A percentile compares a stretch with the other conserved stretches of the same genome.
These are phyloP conservation scores for Globomyces pollinis-pini DNA, from an alignment of 192 early-diverging fungal species.

Conservation along the genomic window DNA sequence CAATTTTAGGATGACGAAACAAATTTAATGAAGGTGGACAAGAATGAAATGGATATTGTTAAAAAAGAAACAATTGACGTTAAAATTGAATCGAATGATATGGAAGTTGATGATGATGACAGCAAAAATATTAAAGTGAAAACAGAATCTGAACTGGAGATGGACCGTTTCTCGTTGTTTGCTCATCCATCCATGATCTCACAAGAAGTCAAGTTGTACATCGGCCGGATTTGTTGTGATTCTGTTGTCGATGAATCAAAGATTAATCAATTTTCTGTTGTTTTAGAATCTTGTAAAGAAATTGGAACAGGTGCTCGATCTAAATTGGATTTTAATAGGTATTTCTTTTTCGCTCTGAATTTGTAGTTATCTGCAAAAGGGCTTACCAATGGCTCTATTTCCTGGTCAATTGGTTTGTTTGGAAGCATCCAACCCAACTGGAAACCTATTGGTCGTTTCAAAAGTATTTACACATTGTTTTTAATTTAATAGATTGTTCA, in stretches of 20 bases:
- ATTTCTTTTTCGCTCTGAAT: no score
- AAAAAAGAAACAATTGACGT: conserved; percentile 30
- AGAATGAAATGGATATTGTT: conserved; percentile 56
- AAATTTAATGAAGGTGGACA: no score
- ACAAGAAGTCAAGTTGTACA: conserved; percentile 55
- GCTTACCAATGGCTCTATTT: conserved; percentile 62
- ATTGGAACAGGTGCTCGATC: conserved; percentile 68
- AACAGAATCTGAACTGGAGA: neutral
- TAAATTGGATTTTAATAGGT: conserved; percentile 49
- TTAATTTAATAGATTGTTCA: neutral
- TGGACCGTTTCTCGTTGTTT: conserved; percentile 13
- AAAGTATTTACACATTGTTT: conserved; percentile 17
- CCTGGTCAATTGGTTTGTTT: conserved; percentile 83
- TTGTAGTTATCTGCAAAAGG: no score
- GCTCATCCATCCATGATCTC: conserved; percentile 39
- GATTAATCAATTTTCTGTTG: conserved; percentile 61
- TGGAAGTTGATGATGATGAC: neutral
- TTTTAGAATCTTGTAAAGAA: conserved; percentile 73
- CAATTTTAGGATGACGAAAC: no score
- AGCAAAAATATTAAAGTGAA: neutral
- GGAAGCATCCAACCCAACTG: conserved; percentile 50
- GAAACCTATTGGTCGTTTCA: conserved; percentile 18
- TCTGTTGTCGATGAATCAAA: conserved; percentile 45
- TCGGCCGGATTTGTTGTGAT: conserved; percentile 76
- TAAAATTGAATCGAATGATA: conserved; percentile 9